phyloP scores from a whole-genome alignment of 2,329 filamentous ascomycete species.

The Elsinoe arachidis region DNA sequence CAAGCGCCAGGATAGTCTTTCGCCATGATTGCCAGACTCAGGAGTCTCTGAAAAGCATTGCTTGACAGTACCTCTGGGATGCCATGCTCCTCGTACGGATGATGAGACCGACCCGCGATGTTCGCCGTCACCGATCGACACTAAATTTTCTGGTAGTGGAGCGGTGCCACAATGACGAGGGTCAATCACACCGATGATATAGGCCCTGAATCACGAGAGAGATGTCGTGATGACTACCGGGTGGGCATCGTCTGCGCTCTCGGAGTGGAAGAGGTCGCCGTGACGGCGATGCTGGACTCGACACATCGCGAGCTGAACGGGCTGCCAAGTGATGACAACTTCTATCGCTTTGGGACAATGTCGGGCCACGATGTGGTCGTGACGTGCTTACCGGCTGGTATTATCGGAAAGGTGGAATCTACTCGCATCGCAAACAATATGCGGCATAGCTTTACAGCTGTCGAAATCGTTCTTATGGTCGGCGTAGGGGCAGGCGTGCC shows the following conservation, averaged over 20 bases:
- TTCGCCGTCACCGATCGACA: too few relatives aligned
- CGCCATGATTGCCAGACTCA: too few relatives aligned
- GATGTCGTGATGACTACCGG: background rate
- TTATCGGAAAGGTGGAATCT: constrained; percentile 14
- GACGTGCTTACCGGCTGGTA: constrained; percentile 18
- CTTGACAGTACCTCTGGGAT: too few relatives aligned
- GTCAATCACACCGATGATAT: too few relatives aligned
- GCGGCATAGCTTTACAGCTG: constrained; percentile 13
- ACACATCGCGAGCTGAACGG: background rate
- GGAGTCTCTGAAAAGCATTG: too few relatives aligned
- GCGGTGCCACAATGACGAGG: too few relatives aligned
- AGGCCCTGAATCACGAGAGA: too few relatives aligned
- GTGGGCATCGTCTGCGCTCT: constrained; percentile 21
- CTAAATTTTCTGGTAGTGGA: too few relatives aligned
- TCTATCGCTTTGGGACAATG: constrained; percentile 15
- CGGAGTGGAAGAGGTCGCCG: constrained; percentile 17
- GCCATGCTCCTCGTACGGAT: too few relatives aligned
- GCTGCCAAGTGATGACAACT: background rate
- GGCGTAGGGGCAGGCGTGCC: constrained; percentile 22
- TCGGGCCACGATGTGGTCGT: constrained; percentile 16
- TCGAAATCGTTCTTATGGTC: constrained; percentile 19
- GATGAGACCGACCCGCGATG: too few relatives aligned
- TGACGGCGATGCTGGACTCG: constrained; percentile 17
- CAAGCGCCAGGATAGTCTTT: too few relatives aligned
- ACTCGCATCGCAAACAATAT: constrained; percentile 15